phyloP scores from a whole-genome alignment of 1,284 basidiomycete species.

The Ustilago cynodontis region DNA sequence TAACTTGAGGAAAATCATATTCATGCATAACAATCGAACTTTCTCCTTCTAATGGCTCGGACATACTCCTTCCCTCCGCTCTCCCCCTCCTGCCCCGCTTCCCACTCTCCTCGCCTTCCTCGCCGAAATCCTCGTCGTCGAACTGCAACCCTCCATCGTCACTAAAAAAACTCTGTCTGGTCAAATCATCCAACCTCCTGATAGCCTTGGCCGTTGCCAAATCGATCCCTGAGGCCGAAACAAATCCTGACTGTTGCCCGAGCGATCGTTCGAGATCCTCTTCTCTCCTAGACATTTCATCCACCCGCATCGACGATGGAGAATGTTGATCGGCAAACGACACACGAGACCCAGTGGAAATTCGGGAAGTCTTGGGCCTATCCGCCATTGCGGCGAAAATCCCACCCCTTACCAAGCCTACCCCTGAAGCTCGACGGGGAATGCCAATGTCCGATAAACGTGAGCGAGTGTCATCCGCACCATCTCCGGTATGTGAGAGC shows the following conservation, averaged over 20 bases:
- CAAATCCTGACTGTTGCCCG: conserved; percentile 17
- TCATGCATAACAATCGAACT: conserved; percentile 47
- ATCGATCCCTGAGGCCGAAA: conserved; percentile 38
- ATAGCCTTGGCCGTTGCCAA: conserved; percentile 29
- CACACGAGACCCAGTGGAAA: conserved; percentile 42
- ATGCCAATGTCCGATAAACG: conserved; percentile 42
- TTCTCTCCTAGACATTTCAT: conserved; percentile 44
- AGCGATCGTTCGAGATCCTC: conserved; percentile 41
- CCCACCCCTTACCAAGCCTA: conserved; percentile 35
- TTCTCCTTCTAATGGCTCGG: conserved; percentile 44
- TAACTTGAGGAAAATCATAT: conserved; percentile 10
- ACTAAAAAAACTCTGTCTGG: conserved; percentile 41
- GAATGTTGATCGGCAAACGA: conserved; percentile 36
- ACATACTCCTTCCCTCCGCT: conserved; percentile 23
- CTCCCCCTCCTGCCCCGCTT: conserved; percentile 16
- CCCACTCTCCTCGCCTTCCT: conserved; percentile 7
- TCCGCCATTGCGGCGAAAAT: conserved; percentile 53
- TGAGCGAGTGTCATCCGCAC: conserved; percentile 27
- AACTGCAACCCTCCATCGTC: conserved; percentile 40
- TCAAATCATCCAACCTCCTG: conserved; percentile 45
- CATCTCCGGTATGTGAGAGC: conserved; percentile 17
- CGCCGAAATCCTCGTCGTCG: conserved; percentile 24
- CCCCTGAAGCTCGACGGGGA: conserved; percentile 36
- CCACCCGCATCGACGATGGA: conserved; percentile 30
- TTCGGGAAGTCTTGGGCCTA: conserved; percentile 19